A percentile compares a stretch with the other conserved stretches of the same genome.
Evolutionary conservation across 1,284 basidiomycete species (phyloP).

Genomic region (Wolfiporia cocos): DNA sequence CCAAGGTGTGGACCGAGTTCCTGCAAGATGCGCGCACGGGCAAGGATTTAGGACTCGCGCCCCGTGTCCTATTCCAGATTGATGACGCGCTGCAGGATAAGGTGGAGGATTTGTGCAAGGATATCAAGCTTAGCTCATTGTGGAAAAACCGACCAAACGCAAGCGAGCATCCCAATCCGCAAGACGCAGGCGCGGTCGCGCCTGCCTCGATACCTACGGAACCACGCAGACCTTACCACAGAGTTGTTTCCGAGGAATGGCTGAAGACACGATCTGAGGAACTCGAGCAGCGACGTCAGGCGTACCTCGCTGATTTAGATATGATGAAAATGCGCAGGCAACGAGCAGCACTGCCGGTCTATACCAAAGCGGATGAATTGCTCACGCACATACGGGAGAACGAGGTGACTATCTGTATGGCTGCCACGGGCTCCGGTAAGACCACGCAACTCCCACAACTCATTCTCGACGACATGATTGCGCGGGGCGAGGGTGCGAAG

Average conservation of each 20-base stretch:
- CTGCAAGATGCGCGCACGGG: constrained; percentile 52
- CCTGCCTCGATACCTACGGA: neutral
- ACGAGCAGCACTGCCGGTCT: constrained; percentile 71
- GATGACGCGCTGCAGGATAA: constrained; percentile 68
- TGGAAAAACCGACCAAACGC: constrained; percentile 39
- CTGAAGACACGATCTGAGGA: constrained; percentile 52
- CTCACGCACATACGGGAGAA: constrained; percentile 71
- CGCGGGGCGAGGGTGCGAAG: constrained; percentile 70
- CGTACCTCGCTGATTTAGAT: constrained; percentile 60
- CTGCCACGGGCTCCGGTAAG: constrained; percentile 93
- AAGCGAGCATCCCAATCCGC: constrained; percentile 17
- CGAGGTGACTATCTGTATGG: constrained; percentile 92
- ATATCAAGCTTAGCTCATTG: constrained; percentile 54
- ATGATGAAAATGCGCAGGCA: constrained; percentile 65
- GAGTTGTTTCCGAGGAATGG: constrained; percentile 23
- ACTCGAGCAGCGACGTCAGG: constrained; percentile 49
- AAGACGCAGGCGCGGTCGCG: constrained; percentile 9
- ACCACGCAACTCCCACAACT: constrained; percentile 95
- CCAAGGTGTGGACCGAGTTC: constrained; percentile 75
- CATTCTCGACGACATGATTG: constrained; percentile 83
- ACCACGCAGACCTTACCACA: constrained; percentile 15
- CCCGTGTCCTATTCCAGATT: constrained; percentile 69
- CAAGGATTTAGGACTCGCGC: constrained; percentile 65
- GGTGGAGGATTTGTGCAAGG: constrained; percentile 66
- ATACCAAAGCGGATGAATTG: constrained; percentile 58